Evolutionary conservation across 345 rosid genomes (phyloP).

Genomic region (Raphanus sativus): DNA sequence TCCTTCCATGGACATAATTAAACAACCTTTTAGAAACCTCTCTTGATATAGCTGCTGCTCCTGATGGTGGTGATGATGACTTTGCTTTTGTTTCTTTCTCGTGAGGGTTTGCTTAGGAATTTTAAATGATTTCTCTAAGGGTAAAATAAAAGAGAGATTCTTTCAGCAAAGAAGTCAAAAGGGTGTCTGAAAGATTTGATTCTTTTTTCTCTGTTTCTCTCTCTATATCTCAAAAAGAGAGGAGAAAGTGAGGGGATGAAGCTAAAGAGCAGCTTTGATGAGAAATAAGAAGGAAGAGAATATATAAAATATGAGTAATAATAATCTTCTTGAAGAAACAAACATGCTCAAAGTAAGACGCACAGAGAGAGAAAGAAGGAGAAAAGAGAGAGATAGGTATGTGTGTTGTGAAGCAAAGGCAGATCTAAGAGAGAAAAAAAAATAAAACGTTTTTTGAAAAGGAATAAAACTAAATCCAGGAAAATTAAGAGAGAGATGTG

Average conservation of each 20-base stretch:
- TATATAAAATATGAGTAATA: constrained; percentile 27
- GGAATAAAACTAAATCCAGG: no score
- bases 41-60: no score
- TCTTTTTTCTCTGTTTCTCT: constrained; percentile 27
- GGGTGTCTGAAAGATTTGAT: constrained; percentile 43
- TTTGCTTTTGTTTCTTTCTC: constrained; percentile 11
- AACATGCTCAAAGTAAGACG: no score
- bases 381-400: neutral
- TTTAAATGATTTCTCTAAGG: constrained; percentile 21
- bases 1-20: constrained; percentile 55
- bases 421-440: no score
- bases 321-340: constrained; percentile 22
- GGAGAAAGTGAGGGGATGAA: constrained; percentile 27
- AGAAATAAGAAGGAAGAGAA: constrained; percentile 15
- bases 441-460: no score
- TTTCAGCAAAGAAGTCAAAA: constrained; percentile 41
- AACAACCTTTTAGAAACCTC: neutral
- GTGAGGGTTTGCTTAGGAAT: constrained; percentile 22
- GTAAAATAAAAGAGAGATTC: constrained; percentile 16
- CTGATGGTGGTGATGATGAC: neutral
- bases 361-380: no score
- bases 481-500: neutral
- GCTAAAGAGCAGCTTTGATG: constrained; percentile 36
- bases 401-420: no score
- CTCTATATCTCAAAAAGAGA: constrained; percentile 21